Percentiles rank a stretch among this genome's conserved stretches.
phyloP scores from a whole-genome alignment of 306 rosid species.

The Fragaria iinumae region DNA sequence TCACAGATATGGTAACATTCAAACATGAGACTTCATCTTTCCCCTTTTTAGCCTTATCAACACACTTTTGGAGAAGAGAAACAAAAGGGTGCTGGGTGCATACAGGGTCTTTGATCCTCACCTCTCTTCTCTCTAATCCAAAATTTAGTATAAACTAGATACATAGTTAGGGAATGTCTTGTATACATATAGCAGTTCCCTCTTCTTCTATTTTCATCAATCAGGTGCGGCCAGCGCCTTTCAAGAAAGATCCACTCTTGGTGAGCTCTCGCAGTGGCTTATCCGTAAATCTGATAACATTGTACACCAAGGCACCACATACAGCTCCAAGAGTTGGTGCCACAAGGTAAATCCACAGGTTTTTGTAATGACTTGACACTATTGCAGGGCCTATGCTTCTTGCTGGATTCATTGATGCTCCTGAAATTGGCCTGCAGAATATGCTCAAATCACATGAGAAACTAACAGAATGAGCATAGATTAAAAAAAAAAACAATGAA shows the following conservation, averaged over 20 bases:
- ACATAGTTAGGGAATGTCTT: neutral
- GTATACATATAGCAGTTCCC: neutral
- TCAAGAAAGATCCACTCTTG: slow-evolving; percentile 58
- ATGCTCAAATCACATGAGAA: neutral
- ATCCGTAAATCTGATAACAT: slow-evolving; percentile 51
- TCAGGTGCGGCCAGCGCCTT: slow-evolving; percentile 9
- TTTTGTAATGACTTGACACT: slow-evolving; percentile 39
- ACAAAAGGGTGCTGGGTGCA: no score
- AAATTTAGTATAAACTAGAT: neutral
- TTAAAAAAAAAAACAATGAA: neutral
- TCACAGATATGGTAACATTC: neutral
- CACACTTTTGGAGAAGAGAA: neutral
- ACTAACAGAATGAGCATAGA: neutral
- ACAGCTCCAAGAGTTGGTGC: slow-evolving; percentile 59
- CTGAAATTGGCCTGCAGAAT: slow-evolving; percentile 57
- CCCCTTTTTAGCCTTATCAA: neutral
- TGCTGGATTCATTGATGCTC: slow-evolving; percentile 93
- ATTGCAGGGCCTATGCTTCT: slow-evolving; percentile 88
- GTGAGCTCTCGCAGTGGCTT: slow-evolving; percentile 71
- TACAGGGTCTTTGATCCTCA: neutral
- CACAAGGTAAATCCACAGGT: slow-evolving; percentile 63
- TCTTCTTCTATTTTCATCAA: slow-evolving; percentile 4
- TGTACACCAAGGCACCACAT: slow-evolving; percentile 63
- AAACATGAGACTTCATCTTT: neutral
- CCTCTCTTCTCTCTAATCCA: neutral